phyloP scores from a whole-genome alignment of 306 rosid species.

The Prunus davidiana region DNA sequence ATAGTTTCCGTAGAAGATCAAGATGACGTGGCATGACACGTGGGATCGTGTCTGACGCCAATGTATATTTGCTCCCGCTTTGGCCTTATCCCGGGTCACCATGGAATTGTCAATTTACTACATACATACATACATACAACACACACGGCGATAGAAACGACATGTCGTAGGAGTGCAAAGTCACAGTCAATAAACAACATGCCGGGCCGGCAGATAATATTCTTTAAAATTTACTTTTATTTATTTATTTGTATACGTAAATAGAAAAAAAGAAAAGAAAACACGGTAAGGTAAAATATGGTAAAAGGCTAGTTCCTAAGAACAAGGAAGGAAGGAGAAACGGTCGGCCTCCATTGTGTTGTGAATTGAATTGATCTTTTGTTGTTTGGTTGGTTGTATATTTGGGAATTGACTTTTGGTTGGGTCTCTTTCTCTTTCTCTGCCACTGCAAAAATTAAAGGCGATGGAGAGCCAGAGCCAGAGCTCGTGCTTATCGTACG shows the following conservation, averaged over 20 bases:
- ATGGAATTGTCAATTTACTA: neutral
- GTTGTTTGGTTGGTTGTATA: neutral
- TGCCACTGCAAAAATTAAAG: neutral
- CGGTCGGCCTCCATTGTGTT: neutral
- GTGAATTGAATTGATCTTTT: no score
- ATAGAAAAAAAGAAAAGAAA: neutral
- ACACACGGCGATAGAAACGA: neutral
- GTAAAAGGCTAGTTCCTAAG: neutral
- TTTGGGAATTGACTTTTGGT: neutral
- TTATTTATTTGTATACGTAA: neutral
- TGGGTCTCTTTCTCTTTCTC: neutral
- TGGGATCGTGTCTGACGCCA: slow-evolving; percentile 19
- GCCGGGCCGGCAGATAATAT: neutral
- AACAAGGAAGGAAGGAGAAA: neutral
- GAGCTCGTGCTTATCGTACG: slow-evolving; percentile 35
- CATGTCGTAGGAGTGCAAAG: neutral
- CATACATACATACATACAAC: no score
- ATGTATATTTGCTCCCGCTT: neutral
- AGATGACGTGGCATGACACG: slow-evolving; percentile 52
- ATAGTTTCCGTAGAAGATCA: slow-evolving; percentile 7
- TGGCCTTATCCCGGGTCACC: neutral
- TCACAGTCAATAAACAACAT: neutral
- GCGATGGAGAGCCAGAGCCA: slow-evolving; percentile 6
- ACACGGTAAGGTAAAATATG: neutral
- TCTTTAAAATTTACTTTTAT: neutral